Evolutionary conservation across 306 rosid genomes (phyloP).

Genomic region (Senna siamea): DNA sequence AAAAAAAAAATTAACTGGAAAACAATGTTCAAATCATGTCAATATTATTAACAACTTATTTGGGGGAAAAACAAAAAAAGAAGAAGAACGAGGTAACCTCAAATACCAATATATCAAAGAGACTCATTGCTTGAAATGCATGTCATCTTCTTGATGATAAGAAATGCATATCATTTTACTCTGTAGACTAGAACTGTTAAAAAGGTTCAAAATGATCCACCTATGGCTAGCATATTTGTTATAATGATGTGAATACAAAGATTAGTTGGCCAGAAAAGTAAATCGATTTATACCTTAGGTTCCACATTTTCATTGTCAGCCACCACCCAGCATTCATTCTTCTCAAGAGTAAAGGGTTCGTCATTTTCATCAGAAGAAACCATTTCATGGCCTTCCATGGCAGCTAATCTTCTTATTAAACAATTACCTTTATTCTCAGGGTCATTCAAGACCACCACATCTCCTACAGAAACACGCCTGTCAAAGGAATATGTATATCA

Average conservation of each 20-base stretch:
- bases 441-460: conserved; percentile 83
- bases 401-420: conserved; percentile 88
- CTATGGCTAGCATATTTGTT: conserved; percentile 6
- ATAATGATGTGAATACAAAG: neutral
- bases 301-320: conserved; percentile 79
- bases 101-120: conserved; percentile 10
- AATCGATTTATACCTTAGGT: conserved; percentile 62
- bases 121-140: conserved; percentile 15
- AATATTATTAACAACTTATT: neutral
- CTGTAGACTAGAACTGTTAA: neutral
- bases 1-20: neutral
- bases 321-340: conserved; percentile 87
- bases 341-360: conserved; percentile 75
- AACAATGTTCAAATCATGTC: conserved; percentile 19
- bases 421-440: conserved; percentile 64
- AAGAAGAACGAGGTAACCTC: neutral
- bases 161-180: conserved; percentile 20
- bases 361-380: conserved; percentile 76
- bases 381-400: conserved; percentile 89
- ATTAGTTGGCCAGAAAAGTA: conserved; percentile 8
- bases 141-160: neutral
- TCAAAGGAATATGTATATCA: conserved; percentile 43
- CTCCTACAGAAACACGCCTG: conserved; percentile 91
- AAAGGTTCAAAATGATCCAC: conserved; percentile 17
- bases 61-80: too few relatives aligned